Conservation (phyloP, 2,329 filamentous ascomycete species). For the Ceratocystis ficicola region DNA sequence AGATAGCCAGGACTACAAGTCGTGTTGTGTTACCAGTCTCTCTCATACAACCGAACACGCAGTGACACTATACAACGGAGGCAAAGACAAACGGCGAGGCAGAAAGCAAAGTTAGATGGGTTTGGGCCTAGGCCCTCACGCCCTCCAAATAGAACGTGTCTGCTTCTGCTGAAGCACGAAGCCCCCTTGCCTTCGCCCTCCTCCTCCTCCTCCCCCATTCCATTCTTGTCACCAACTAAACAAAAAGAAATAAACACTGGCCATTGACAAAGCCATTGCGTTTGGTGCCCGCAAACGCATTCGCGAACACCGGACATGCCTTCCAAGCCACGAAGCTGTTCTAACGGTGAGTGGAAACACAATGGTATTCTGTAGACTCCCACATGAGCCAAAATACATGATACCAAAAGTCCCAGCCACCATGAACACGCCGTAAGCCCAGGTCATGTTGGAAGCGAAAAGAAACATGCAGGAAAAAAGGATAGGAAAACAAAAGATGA, state of each 20-base stretch:
- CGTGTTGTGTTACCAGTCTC: neutral
- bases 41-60: slow-evolving; percentile 3
- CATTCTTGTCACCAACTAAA: neutral
- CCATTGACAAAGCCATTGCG: neutral
- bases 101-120: neutral
- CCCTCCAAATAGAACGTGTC: slow-evolving; percentile 13
- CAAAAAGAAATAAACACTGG: neutral
- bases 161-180: neutral
- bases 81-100: neutral
- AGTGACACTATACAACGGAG: neutral
- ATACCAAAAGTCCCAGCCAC: slow-evolving; percentile 5
- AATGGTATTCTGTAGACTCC: slow-evolving; percentile 17
- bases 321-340: slow-evolving; percentile 28
- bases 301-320: slow-evolving; percentile 31
- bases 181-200: neutral
- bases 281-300: slow-evolving; percentile 19
- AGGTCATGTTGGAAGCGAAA: slow-evolving; percentile 20
- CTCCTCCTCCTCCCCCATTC: neutral
- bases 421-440: slow-evolving; percentile 11
- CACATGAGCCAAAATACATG: slow-evolving; percentile 22
- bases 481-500: slow-evolving; percentile 14
- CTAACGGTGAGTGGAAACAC: neutral
- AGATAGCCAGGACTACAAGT: slow-evolving; percentile 15
- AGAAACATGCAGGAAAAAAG: slow-evolving; percentile 18
- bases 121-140: neutral